Evolutionary conservation across 495 filamentous ascomycete genomes (phyloP), one percentile per base, ranked within the genome.

Genomic region (Aspergillus indologenus): DNA sequence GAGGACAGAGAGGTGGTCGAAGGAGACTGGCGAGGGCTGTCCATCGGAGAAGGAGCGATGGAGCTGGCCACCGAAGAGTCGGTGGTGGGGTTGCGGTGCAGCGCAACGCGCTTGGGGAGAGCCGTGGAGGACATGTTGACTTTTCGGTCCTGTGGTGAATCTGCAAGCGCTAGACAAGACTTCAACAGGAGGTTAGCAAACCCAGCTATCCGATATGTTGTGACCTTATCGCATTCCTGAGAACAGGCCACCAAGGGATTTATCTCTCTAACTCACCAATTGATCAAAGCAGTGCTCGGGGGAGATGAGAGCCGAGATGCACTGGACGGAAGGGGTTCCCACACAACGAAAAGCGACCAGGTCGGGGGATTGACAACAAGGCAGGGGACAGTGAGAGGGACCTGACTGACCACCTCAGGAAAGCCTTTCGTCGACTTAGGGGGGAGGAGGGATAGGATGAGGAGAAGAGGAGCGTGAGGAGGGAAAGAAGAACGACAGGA

Each of bases 1-100:
- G 93, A 97, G 26, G 93, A 96, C 52, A 96, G 82, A 3, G 93
- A 96, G 5, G 94, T 95, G 20, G 89, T 88, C 9, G 92, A 96
- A 19, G 90, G 84, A 12, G 91, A 95, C 42, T 84, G 85, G 34
- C 81, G 79, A 53, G 91, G 91, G 54, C 85, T 88, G 64, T 87
- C 83, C 45, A 80, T 68, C 6, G 88, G 88, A 12, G 90, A 91
- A 42, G 77, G 81, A 40, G 84, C 76, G 46, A 83, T 81, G 4
- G 84, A 86, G 68, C 79, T 88, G 43, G 83, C 77, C 4, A 81
- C 74, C 3, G 88, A 87, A 26, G 87, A 87, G 45, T 81, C 74
- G 45, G 83, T 85, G 53, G 71, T 61, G 31, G 64, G 66, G 71
- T 77, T 77, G 68, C 79, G 70, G 50, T 76, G 72, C 20, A 86